Evolutionary conservation across 805 yeast species (phyloP), one percentile per base, ranked within the genome.

Genomic region (Sugiyamaella americana): DNA sequence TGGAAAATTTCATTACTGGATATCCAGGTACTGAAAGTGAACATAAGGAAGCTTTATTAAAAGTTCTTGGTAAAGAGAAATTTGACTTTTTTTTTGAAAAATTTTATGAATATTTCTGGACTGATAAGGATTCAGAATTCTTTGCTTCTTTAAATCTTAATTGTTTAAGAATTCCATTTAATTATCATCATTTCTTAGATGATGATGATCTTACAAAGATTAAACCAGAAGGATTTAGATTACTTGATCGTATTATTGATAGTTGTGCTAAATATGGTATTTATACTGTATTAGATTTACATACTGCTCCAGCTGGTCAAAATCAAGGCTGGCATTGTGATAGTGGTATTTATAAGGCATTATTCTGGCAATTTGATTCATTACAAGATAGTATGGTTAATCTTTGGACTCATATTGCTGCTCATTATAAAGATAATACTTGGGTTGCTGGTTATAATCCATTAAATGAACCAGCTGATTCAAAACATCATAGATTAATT

Each of bases 371-470:
- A 21, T 74, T 71, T 61, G 70, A 67, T 53, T 62, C 67, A 21
- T 71, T 73, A 59, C 78, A 73, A 58, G 78, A 74, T 51, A 64
- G 67, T 8, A 62, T 71, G 19, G 62, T 72, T 40, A 64, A 72
- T 53, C 62, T 75, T 41, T 75, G 79, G 79, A 55, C 48, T 4
- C 63, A 65, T 43, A 56, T 75, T 32, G 79, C 79, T 5, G 58
- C 60, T 39, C 67, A 72, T 57, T 75, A 75, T 57, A 67, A 63
- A 51, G 72, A 67, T 46, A 74, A 75, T 55, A 56, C 61, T 17
- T 73, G 73, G 73, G 67, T 75, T 46, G 79, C 79, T 3, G 79
- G 79, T n/a, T 75, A 73, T 59, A 75, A 75, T 73, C 59, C 77
- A 18, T 61, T 75, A 58, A 75, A 75, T 57, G 79, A 75, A 57